phyloP scores from a whole-genome alignment of 805 yeast species.

The Nakazawaea siamensis region DNA sequence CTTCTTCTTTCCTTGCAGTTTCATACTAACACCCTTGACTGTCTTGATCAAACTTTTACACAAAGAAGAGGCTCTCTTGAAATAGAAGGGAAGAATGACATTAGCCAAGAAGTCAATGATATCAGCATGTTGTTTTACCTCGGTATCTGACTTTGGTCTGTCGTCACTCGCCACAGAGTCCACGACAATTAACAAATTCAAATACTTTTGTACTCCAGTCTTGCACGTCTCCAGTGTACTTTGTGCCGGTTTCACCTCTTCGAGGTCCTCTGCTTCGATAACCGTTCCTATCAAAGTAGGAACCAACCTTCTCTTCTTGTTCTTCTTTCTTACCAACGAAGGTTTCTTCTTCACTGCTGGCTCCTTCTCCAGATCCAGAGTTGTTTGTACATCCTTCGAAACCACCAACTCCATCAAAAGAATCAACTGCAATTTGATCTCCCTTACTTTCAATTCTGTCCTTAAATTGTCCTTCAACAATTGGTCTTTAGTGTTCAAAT shows the following conservation, averaged over 20 bases:
- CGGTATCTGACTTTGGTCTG: not conserved
- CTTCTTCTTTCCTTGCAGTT: not conserved
- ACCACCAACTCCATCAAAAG: conserved; percentile 7
- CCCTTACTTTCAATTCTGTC: conserved; percentile 6
- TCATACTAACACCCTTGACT: conserved; percentile 10
- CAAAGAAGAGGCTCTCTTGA: conserved; percentile 4
- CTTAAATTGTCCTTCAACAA: not conserved
- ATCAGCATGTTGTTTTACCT: not conserved
- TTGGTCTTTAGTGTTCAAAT: not conserved
- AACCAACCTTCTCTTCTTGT: conserved; percentile 6
- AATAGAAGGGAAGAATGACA: conserved; percentile 10
- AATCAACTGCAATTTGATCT: conserved; percentile 9
- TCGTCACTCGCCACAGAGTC: not conserved
- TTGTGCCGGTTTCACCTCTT: not conserved
- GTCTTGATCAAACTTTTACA: conserved; percentile 10
- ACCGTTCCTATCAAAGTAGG: conserved; percentile 10
- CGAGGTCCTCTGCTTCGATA: conserved; percentile 1
- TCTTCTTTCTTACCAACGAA: conserved; percentile 10
- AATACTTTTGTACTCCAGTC: conserved; percentile 6
- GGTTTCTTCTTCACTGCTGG: conserved; percentile 2
- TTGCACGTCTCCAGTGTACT: conserved; percentile 2
- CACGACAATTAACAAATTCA: conserved; percentile 8
- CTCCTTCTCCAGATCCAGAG: not conserved
- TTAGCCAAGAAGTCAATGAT: conserved; percentile 8
- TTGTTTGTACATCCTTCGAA: not conserved